Evolutionary conservation across 148 eudicot genomes (phyloP), one percentile per base, ranked within the genome.

Genomic region (Rhododendron mucronatum): DNA sequence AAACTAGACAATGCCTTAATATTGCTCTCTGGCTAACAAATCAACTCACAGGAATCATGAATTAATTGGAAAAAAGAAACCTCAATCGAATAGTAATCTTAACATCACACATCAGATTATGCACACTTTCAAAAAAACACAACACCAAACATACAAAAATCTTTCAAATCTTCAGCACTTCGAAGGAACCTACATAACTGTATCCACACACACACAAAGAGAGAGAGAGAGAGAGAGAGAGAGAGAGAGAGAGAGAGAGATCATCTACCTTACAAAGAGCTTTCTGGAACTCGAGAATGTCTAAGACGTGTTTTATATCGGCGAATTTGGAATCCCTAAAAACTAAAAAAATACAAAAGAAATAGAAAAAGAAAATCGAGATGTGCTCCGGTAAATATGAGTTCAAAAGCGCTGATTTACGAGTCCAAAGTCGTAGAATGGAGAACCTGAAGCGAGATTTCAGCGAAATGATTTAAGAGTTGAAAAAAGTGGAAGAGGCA

Each of bases 281-380:
- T 33, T 35, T 51, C 8, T 39, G 26, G 33, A 50, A 20, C 80
- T 21, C 48, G 8, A 74, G 55, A 74, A 84, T 37, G 80, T 13
- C 30, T 3, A 50, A 73, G 14, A 30, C 44, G 33, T 18, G 59
- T 20, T 69, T 83, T 10, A 44, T 51, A 21, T 84, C 80, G 67
- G 50, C 80, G 35, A 84, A 74, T 84, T 48, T 71, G 50, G 41
- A 50, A 74, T 74, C 63, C 86, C 86, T 74, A 84, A 71, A 18
- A 21, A 57, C 15, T 71, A 1, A 14, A 71, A 71, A 71, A 16
- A 15, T 1, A 1, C 3, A 4, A 69, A 71, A 71, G 7, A 12
- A 3, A 4, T 2, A 28, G 45, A 30, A 30, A 37, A 63, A 41
- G 45, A 48, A 84, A 84, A 50, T 84, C n/a, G 30, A 30, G 80